Conservation (phyloP, 1,284 basidiomycete genomes). For the Ganoderma multipileum region DNA sequence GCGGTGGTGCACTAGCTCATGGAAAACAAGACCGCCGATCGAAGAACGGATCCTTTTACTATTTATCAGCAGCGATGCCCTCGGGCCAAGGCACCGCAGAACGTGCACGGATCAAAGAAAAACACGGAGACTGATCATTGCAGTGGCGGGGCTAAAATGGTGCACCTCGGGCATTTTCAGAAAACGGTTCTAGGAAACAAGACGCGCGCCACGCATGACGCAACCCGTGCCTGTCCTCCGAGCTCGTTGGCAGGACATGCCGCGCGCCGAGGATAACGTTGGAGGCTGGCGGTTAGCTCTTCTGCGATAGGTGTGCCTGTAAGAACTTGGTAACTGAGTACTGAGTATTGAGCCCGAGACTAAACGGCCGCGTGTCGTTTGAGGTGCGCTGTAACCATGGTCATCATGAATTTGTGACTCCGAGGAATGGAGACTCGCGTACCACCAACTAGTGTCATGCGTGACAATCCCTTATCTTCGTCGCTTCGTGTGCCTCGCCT, state of each 20-base stretch:
- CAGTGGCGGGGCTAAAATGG: background rate
- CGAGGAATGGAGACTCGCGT: background rate
- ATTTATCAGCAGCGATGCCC: background rate
- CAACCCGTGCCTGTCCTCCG: background rate
- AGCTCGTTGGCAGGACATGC: background rate
- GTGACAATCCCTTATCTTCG: background rate
- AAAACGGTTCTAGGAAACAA: background rate
- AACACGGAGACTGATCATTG: constrained; percentile 1
- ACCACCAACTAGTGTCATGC: background rate
- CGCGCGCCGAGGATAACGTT: background rate
- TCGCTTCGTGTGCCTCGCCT: background rate
- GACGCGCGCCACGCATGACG: background rate
- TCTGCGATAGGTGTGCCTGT: background rate
- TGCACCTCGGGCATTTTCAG: background rate
- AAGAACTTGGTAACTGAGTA: background rate
- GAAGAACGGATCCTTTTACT: background rate
- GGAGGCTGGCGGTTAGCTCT: background rate
- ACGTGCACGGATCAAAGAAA: background rate
- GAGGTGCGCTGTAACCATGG: background rate
- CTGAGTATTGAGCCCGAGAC: background rate
- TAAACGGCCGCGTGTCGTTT: background rate
- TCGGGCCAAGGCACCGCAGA: background rate
- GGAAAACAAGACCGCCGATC: background rate
- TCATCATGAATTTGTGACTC: background rate
- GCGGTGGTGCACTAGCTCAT: background rate